Conservation (phyloP, 345 rosid species). For the Populus nigra region DNA sequence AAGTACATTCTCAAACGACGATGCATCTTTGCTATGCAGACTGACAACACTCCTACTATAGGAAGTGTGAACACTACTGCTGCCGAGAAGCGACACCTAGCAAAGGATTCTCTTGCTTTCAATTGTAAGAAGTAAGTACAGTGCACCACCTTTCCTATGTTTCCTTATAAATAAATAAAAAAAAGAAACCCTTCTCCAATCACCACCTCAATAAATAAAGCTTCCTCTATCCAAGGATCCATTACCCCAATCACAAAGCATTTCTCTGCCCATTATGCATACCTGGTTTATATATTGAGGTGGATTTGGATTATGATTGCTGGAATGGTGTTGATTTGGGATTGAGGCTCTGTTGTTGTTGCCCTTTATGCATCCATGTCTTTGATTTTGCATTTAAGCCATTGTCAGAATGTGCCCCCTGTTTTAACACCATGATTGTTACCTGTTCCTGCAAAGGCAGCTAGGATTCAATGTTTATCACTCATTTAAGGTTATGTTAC, state of each 20-base stretch:
- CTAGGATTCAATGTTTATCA: neutral
- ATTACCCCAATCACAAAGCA: neutral
- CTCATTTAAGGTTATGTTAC: neutral
- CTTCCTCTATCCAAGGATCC: too few species aligned
- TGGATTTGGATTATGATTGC: neutral
- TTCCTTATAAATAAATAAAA: neutral
- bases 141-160: neutral
- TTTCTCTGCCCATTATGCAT: neutral
- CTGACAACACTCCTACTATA: conserved; percentile 96
- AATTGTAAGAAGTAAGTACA: conserved; percentile 87
- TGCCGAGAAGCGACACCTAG: conserved; percentile 82
- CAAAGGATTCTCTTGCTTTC: conserved; percentile 86
- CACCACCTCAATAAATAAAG: neutral
- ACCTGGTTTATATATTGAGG: neutral
- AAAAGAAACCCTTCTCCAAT: neutral
- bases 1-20: conserved; percentile 6
- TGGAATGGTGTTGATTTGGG: neutral
- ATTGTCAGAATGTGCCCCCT: neutral
- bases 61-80: conserved; percentile 84
- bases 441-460: neutral
- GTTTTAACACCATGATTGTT: neutral
- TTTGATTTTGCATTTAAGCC: neutral
- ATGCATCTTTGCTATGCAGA: conserved; percentile 41
- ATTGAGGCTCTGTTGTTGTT: neutral
- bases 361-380: neutral